Evolutionary conservation across 2,329 filamentous ascomycete species (phyloP).

Genomic region (Exophiala sp.): DNA sequence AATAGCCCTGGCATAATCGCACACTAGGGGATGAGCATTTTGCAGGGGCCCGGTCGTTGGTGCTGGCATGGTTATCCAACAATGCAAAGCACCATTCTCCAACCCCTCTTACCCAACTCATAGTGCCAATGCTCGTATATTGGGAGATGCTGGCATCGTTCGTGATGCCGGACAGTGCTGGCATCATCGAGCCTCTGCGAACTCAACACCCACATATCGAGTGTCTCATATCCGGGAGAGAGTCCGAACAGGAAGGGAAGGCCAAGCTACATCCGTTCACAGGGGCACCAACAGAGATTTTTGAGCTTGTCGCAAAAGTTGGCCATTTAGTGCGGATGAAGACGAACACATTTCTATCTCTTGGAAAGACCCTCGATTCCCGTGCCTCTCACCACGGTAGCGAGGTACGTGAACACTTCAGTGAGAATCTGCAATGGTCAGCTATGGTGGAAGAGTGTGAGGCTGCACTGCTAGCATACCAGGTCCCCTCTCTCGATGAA

Average conservation of each 20-base stretch:
- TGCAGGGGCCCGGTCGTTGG: not conserved
- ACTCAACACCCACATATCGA: not conserved
- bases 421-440: not conserved
- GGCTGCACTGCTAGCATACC: not conserved
- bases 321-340: not conserved
- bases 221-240: not conserved
- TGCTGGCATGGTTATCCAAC: not conserved
- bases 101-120: not conserved
- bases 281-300: not conserved
- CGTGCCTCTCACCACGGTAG: no score
- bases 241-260: not conserved
- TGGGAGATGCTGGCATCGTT: conserved; percentile 1
- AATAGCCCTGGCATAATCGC: not conserved
- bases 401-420: no score
- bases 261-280: not conserved
- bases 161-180: not conserved
- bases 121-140: not conserved
- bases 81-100: not conserved
- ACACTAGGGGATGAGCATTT: not conserved
- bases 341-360: not conserved
- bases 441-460: not conserved
- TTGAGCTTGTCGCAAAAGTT: not conserved
- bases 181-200: not conserved
- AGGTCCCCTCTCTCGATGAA: not conserved
- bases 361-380: not conserved